Evolutionary conservation across 2,329 filamentous ascomycete genomes (phyloP), one percentile per base, ranked within the genome.

Genomic region (Colletotrichum sp.): DNA sequence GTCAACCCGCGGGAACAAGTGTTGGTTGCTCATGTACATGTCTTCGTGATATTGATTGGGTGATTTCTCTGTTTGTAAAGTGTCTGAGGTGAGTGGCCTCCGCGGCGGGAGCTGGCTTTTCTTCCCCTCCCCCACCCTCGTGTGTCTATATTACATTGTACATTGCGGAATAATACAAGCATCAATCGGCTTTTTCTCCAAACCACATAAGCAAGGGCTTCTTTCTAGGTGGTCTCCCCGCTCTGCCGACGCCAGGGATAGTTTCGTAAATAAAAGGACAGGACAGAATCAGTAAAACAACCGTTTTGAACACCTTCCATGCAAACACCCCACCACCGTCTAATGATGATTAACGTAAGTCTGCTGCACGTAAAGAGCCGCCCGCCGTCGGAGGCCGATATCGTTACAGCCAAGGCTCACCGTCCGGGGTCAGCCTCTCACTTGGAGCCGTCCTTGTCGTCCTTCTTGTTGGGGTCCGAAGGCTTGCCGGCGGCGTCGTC

Each of bases 251-350:
- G 30, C 32, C 26, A 21, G 13, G 30, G 30, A n/a, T n/a, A n/a
- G 39, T 49, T 49, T 49, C n/a, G 28, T 28, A 21, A 18, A 62
- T 21, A 34, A 34, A 67, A 67, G 34, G 57, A 71, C 68, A 72
- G 21, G 60, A 72, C 66, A 64, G 73, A 73, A 72, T 21, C 66
- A 59, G 30, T 79, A 77, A 57, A 80, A 80, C 79, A 83, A 80
- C 81, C 80, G 68, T 68, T 84, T 83, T 83, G 49, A 85, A 85
- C 84, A 85, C 84, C 83, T 79, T 78, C 80, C 82, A 86, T 85
- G 83, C 84, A 80, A 76, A 78, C 79, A 63, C 36, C 70, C 59
- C 24, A n/a, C 49, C 44, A 28, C 74, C 44, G 55, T 78, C 78
- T 78, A 77, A 49, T 76, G 36, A 71, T 72, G 36, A 71, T 72